Percentiles rank a stretch among this genome's conserved stretches.
These are phyloP conservation scores for Trichoderma sp. DNA, from an alignment of 2,329 filamentous ascomycete species.

Conservation along the genomic window DNA sequence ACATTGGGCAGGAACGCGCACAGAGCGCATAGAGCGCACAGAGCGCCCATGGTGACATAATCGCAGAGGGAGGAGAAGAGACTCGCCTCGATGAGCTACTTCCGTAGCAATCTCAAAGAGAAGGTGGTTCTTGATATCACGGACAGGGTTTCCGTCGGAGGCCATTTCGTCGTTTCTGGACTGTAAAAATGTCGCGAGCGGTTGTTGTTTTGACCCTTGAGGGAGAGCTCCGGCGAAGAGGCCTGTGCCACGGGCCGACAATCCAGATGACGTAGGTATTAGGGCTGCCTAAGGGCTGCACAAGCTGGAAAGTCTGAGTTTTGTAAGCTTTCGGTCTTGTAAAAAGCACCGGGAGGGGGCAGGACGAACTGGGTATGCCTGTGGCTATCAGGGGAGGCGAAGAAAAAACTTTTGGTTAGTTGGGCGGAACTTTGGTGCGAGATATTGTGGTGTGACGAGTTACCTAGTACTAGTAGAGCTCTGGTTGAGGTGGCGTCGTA, in stretches of 20 bases:
- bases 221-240: not conserved
- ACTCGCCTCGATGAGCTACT: slow-evolving; percentile 87
- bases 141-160: slow-evolving; percentile 44
- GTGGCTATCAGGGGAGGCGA: not conserved
- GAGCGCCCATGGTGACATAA: not conserved
- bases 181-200: slow-evolving; percentile 5
- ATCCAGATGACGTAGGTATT: slow-evolving; percentile 15
- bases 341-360: not conserved
- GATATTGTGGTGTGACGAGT: slow-evolving; percentile 14
- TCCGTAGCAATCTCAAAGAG: slow-evolving; percentile 97
- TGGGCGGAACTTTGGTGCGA: slow-evolving; percentile 12
- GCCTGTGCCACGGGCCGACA: slow-evolving; percentile 4
- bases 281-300: slow-evolving; percentile 12
- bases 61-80: slow-evolving; percentile 9
- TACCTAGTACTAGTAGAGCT: slow-evolving; percentile 1
- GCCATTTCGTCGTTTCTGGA: slow-evolving; percentile 40
- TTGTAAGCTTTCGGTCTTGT: not conserved
- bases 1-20: not conserved
- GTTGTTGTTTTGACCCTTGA: not conserved
- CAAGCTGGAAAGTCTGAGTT: not conserved
- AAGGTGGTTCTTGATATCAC: slow-evolving; percentile 89
- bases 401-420: not conserved
- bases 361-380: not conserved
- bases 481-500: slow-evolving; percentile 13
- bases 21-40: not conserved